Conservation (phyloP, 1,284 basidiomycete genomes). For the Hymenochaete sp. region DNA sequence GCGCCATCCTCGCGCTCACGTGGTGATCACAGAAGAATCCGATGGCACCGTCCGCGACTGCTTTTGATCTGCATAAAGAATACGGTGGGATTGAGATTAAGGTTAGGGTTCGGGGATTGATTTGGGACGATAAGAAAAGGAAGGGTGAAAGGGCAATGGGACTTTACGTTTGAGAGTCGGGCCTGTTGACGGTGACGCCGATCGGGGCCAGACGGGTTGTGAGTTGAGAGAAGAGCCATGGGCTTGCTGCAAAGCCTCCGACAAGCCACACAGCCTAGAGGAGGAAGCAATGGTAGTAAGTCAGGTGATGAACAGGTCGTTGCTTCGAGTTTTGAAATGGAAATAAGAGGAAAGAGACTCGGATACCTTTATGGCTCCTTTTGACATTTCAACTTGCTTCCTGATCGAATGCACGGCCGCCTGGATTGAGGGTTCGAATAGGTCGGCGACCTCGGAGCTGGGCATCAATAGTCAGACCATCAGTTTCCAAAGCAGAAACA, state of each 20-base stretch:
- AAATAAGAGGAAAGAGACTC: constrained; percentile 2
- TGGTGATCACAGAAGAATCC: constrained; percentile 78
- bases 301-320: not conserved
- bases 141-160: constrained; percentile 9
- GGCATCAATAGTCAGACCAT: too few relatives aligned
- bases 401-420: constrained; percentile 63
- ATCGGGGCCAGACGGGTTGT: constrained; percentile 52
- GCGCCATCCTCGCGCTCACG: constrained; percentile 67
- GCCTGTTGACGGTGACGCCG: constrained; percentile 55
- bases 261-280: constrained; percentile 64
- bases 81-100: constrained; percentile 1
- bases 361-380: constrained; percentile 53
- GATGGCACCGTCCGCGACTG: constrained; percentile 71
- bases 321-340: too few relatives aligned
- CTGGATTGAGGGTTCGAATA: constrained; percentile 70
- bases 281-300: not conserved
- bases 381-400: constrained; percentile 56
- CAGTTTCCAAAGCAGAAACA: not conserved
- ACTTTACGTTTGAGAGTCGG: constrained; percentile 65
- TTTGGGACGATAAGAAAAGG: not conserved
- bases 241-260: constrained; percentile 71
- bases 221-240: constrained; percentile 67
- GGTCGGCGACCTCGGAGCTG: constrained; percentile 53
- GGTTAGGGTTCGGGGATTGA: constrained; percentile 5
- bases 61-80: constrained; percentile 49